These are phyloP conservation scores for Cyberlindnera bimundalis DNA, from an alignment of 805 yeast genomes.

Conservation along the genomic window DNA sequence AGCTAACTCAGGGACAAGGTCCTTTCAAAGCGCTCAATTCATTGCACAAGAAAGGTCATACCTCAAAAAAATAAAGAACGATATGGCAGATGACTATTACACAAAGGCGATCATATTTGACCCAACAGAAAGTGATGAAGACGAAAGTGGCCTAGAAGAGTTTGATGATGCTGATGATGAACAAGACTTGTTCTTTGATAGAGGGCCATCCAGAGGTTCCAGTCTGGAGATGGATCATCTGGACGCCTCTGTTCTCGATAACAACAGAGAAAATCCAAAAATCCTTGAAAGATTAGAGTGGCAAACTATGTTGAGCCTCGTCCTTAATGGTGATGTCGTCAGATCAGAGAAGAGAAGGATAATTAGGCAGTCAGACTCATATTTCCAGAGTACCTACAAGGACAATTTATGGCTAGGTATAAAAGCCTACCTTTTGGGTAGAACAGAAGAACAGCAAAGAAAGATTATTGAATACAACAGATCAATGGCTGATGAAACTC, in stretches of 20 bases:
- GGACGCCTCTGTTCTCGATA: conserved; percentile 20
- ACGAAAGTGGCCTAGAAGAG: conserved; percentile 25
- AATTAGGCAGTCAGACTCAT: conserved; percentile 49
- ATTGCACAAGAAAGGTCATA: conserved; percentile 63
- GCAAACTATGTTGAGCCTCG: conserved; percentile 91
- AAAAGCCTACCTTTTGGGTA: conserved; percentile 74
- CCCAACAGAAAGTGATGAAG: conserved; percentile 34
- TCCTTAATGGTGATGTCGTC: conserved; percentile 92
- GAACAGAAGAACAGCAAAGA: conserved; percentile 76
- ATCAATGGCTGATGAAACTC: conserved; percentile 64
- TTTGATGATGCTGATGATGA: conserved; percentile 28
- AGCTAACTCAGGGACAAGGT: conserved; percentile 21
- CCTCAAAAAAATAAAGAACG: conserved; percentile 57
- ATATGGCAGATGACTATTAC: conserved; percentile 64
- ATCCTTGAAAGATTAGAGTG: conserved; percentile 84
- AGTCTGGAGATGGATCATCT: conserved; percentile 46
- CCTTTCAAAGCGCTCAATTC: conserved; percentile 29
- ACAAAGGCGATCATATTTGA: conserved; percentile 57
- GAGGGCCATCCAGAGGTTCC: conserved; percentile 33
- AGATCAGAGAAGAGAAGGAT: conserved; percentile 82
- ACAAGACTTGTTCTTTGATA: conserved; percentile 10
- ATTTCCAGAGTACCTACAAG: conserved; percentile 52
- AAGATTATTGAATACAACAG: conserved; percentile 66
- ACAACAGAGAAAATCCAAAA: conserved; percentile 29
- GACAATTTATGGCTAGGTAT: conserved; percentile 87